phyloP scores from a whole-genome alignment of 2,329 filamentous ascomycete species.

The Botrytis fabae region DNA sequence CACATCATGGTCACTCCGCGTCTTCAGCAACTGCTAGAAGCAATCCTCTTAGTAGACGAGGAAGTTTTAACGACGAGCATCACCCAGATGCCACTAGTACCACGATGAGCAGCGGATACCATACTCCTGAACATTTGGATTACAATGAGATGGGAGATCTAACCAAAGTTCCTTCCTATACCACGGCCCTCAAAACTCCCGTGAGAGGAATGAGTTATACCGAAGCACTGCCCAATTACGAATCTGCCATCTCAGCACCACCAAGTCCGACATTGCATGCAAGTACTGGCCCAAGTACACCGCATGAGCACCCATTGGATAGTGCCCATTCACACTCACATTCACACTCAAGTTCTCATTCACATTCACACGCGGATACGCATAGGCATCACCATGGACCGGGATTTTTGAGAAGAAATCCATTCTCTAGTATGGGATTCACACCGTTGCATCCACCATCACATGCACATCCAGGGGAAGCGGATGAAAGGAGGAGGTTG shows the following conservation, averaged over 20 bases:
- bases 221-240: constrained; percentile 65
- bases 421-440: constrained; percentile 34
- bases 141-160: constrained; percentile 62
- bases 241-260: constrained; percentile 58
- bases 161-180: constrained; percentile 75
- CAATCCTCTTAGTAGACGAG: constrained; percentile 46
- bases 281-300: constrained; percentile 25
- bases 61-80: constrained; percentile 37
- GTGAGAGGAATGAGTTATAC: constrained; percentile 52
- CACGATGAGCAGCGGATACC: constrained; percentile 48
- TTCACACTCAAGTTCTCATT: neutral
- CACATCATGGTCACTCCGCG: constrained; percentile 28
- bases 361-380: neutral
- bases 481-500: constrained; percentile 36
- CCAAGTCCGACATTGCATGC: constrained; percentile 35
- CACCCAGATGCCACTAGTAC: constrained; percentile 45
- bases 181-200: constrained; percentile 68
- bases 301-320: constrained; percentile 17
- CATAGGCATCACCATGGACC: constrained; percentile 20
- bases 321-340: neutral
- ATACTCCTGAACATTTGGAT: constrained; percentile 58
- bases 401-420: constrained; percentile 27
- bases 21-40: constrained; percentile 31
- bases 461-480: constrained; percentile 29
- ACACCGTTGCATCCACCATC: constrained; percentile 35